Evolutionary conservation across 2,329 filamentous ascomycete species (phyloP).

Genomic region (Aspergillus hiratsukae): DNA sequence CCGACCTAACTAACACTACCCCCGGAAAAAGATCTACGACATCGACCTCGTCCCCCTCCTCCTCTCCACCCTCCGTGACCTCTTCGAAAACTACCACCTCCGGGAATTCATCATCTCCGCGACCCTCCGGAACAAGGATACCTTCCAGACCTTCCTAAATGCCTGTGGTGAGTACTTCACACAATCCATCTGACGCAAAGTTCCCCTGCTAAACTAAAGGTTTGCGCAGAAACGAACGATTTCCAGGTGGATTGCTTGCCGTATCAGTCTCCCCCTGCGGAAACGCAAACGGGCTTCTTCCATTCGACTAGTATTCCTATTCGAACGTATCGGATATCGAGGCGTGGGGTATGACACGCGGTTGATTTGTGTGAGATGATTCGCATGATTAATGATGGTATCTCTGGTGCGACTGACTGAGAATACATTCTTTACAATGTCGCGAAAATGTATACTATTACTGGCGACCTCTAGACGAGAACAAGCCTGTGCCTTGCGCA

Average conservation of each 20-base stretch:
- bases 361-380: not conserved
- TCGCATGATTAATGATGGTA: not conserved
- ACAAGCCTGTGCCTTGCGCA: not conserved
- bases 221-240: constrained; percentile 23
- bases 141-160: constrained; percentile 55
- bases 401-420: not conserved
- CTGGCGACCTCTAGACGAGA: not conserved
- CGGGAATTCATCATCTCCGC: constrained; percentile 56
- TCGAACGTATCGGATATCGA: constrained; percentile 31
- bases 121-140: constrained; percentile 59
- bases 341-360: not conserved
- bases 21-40: constrained; percentile 54
- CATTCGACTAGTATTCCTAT: constrained; percentile 41
- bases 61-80: constrained; percentile 50
- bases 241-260: constrained; percentile 37
- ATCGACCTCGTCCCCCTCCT: constrained; percentile 54
- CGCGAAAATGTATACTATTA: not conserved
- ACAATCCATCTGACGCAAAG: not conserved
- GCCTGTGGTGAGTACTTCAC: constrained; percentile 50
- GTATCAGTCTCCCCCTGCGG: constrained; percentile 40
- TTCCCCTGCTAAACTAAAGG: not conserved
- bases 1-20: not conserved
- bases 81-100: constrained; percentile 51
- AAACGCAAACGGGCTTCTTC: constrained; percentile 46
- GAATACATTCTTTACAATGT: not conserved